phyloP scores from a whole-genome alignment of 2,329 filamentous ascomycete species.

The Fusarium hostae region DNA sequence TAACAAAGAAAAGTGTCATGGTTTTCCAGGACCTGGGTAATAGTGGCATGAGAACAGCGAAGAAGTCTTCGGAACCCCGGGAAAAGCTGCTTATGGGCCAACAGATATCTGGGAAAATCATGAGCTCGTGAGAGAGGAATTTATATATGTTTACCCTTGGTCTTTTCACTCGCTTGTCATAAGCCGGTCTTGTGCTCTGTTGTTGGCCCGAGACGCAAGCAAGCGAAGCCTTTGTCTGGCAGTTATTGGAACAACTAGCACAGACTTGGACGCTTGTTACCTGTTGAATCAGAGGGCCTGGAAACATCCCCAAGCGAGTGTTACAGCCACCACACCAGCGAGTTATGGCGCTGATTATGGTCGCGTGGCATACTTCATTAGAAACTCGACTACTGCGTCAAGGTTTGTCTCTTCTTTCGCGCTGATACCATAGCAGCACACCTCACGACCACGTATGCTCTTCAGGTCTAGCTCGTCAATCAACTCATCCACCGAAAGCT shows the following conservation, averaged over 20 bases:
- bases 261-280: slow-evolving; percentile 1
- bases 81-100: slow-evolving; percentile 36
- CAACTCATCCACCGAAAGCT: slow-evolving; percentile 91
- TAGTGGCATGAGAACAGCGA: slow-evolving; percentile 29
- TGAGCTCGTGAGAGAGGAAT: slow-evolving; percentile 52
- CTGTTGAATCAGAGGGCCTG: slow-evolving; percentile 1
- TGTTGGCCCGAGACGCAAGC: slow-evolving; percentile 1
- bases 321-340: slow-evolving; percentile 21
- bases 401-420: slow-evolving; percentile 99
- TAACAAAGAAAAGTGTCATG: slow-evolving; percentile 28
- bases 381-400: slow-evolving; percentile 94
- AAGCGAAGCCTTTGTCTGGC: slow-evolving; percentile 3
- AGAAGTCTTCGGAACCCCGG: slow-evolving; percentile 41
- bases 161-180: slow-evolving; percentile 35
- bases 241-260: slow-evolving; percentile 2
- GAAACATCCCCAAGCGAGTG: slow-evolving; percentile 16
- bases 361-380: slow-evolving; percentile 88
- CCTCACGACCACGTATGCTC: slow-evolving; percentile 88
- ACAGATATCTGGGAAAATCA: slow-evolving; percentile 43
- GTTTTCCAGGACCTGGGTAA: slow-evolving; percentile 3
- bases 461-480: slow-evolving; percentile 94
- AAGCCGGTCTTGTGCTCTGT: slow-evolving; percentile 27
- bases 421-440: slow-evolving; percentile 98
- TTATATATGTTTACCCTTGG: slow-evolving; percentile 46
- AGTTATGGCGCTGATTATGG: slow-evolving; percentile 49